A percentile compares a stretch with the other conserved stretches of the same genome.
These are phyloP conservation scores for Eragrostis tef DNA, from an alignment of 202 grass and related monocot genomes.

Conservation along the genomic window DNA sequence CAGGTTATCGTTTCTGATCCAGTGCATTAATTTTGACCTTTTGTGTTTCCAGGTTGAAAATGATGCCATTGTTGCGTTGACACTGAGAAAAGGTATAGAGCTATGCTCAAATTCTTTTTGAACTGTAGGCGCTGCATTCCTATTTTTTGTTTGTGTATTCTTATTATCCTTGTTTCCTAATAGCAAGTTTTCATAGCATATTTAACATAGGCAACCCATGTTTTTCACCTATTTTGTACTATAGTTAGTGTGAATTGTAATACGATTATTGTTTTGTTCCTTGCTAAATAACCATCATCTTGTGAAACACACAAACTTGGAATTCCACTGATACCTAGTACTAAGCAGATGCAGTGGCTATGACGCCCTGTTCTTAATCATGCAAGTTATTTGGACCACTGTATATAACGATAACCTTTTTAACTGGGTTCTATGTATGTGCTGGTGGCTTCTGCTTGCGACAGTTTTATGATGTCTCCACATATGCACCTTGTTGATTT, in stretches of 20 bases:
- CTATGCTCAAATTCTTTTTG: neutral
- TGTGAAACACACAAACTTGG: neutral
- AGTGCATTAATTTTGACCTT: constrained; percentile 8
- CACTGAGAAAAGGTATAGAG: constrained; percentile 63
- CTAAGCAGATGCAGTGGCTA: neutral
- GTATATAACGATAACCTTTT: neutral
- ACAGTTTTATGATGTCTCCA: neutral
- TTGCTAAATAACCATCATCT: neutral
- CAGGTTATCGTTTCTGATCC: neutral
- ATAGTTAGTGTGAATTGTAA: neutral
- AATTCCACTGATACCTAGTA: neutral
- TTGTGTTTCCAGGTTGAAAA: constrained; percentile 68
- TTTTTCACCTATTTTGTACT: neutral
- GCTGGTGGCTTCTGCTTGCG: neutral
- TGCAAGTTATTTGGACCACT: neutral
- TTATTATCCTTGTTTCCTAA: neutral
- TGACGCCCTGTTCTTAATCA: neutral
- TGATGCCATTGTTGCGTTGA: constrained; percentile 68
- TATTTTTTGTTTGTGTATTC: too few relatives aligned
- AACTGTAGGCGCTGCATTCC: neutral
- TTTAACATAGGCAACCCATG: neutral
- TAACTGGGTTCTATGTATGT: neutral
- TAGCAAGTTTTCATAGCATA: neutral
- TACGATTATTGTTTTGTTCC: neutral
- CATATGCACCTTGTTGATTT: neutral